Conservation (phyloP, 305 asterid genomes). For the Striga hermonthica region DNA sequence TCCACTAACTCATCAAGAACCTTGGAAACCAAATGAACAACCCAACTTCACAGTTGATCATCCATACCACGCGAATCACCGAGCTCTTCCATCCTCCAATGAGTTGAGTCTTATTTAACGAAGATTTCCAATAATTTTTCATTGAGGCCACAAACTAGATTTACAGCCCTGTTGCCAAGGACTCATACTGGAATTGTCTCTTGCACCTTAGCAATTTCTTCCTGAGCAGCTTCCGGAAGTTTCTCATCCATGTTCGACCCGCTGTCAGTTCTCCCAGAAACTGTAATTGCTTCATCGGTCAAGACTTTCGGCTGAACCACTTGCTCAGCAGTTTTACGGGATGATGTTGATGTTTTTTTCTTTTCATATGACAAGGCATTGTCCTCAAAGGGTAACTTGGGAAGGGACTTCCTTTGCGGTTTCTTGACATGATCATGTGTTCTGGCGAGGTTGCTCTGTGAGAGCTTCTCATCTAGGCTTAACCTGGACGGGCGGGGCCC, state of each 20-base stretch:
- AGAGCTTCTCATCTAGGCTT: slow-evolving; percentile 61
- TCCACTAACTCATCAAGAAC: too few relatives aligned
- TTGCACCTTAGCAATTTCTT: slow-evolving; percentile 30
- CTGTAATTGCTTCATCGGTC: slow-evolving; percentile 30
- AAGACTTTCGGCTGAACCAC: slow-evolving; percentile 23
- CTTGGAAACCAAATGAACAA: too few relatives aligned
- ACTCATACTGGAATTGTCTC: neutral
- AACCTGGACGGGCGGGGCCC: slow-evolving; percentile 47
- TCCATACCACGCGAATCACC: too few relatives aligned
- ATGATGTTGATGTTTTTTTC: slow-evolving; percentile 33
- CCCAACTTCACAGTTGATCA: too few relatives aligned
- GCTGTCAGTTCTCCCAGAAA: slow-evolving; percentile 25
- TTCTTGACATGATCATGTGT: slow-evolving; percentile 55
- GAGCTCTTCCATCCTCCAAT: too few relatives aligned
- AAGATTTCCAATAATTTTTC: too few relatives aligned
- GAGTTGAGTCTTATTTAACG: too few relatives aligned
- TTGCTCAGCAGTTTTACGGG: slow-evolving; percentile 37
- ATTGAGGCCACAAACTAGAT: too few relatives aligned
- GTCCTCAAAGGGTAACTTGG: slow-evolving; percentile 73
- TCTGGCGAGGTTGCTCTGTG: slow-evolving; percentile 41
- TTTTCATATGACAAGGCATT: slow-evolving; percentile 42
- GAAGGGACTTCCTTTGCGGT: slow-evolving; percentile 76
- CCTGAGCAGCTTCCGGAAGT: slow-evolving; percentile 39
- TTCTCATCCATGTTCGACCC: slow-evolving; percentile 28
- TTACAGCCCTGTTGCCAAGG: too few relatives aligned